Base-by-base conservation (phyloP, 179 eudicot species). In the Beta corolliflora region DNA sequence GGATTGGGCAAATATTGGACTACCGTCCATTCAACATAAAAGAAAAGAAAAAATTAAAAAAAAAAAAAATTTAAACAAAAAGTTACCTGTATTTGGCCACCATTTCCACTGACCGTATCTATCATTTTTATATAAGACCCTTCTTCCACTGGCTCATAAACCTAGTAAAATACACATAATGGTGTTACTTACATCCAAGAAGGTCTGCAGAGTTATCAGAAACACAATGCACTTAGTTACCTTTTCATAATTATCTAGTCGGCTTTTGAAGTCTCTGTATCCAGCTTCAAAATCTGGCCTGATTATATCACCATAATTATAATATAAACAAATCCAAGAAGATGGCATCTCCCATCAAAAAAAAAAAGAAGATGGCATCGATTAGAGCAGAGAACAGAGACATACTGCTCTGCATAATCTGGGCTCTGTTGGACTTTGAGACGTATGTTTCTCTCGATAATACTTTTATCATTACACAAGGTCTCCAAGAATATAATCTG, bases 221-320 rank as follows among this genome's bases (percentile, higher is more conserved):
- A 60, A 21, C 75, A 79, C 31, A 73, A 55, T 56, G 58, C 77
- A 80, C 25, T 18, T 45, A 12, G 64, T 76, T 81, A 94, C 99
- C 87, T 92, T 96, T 84, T 89, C 99, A 89, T 97, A 97, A 85
- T 94, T 93, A 13, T 92, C 97, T 41, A 96, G 91, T 78, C 99
- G 87, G 60, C 79, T 88, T 90, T 91, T 96, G 86, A 96, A 96
- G 89, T 96, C 99, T 75, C 82, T 90, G 80, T 92, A 94, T 82
- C 99, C 99, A 86, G 98, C 97, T 90, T 97, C 98, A 83, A 90
- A 97, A 85, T 97, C 98, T 84, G 97, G 86, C 95, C 99, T 94
- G 94, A 63, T 50, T 84, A 76, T 81, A 78, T 71, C 75, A 68
- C n/a, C 85, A 19, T 23, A 81, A 61, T 83, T 66, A 89, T 48